Base-by-base conservation (phyloP, 768 basidiomycete species). In the Tylopilus subfusipes region DNA sequence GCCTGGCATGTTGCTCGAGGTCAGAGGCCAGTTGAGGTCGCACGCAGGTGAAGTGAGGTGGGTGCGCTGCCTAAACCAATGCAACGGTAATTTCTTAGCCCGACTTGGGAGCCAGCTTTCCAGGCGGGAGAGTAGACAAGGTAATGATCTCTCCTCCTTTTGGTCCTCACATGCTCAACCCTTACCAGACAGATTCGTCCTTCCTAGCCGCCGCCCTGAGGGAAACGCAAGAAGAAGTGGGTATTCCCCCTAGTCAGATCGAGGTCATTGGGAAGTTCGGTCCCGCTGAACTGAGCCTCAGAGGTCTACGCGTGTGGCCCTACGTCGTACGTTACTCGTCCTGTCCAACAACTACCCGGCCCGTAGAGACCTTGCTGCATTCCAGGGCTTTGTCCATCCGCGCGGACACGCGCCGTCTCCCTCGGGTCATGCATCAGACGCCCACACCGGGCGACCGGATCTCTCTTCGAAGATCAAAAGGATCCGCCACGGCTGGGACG, bases 41-140 rank as follows among this genome's bases (percentile, higher is more conserved):
- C 90, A 91, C 69, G 84, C 88, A 0, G 89, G 90, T n/a, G 88
- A 91, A 75, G 82, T 91, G 31, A 90, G 90, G 90, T 88, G 55
- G 34, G 76, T 54, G 18, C 3, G 5, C 36, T n/a, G 18, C 25
- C 22, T 12, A 3, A 4, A 21, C 62, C 5, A 16, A 21, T 48
- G 0, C 40, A 13, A 14, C 42, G 13, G 34, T 8, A 19, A n/a
- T n/a, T 34, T 44, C 39, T 33, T 39, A 12, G n/a, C 22, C 46
- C 52, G 39, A 46, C 39, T 22, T 27, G 29, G 21, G n/a, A 14
- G 36, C 19, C 63, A 90, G 88, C 73, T 90, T 88, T 69, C 88
- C 88, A 44, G 88, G 88, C 27, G 88, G 88, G 13, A 77, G 78
- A 55, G 78, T 84, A 27, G 88, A 90, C 66, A 70, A 83, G 50